Percentiles rank a stretch among this genome's conserved stretches.
These are phyloP conservation scores for Boeremia lycopersici DNA, from an alignment of 2,329 filamentous ascomycete genomes.

Conservation along the genomic window DNA sequence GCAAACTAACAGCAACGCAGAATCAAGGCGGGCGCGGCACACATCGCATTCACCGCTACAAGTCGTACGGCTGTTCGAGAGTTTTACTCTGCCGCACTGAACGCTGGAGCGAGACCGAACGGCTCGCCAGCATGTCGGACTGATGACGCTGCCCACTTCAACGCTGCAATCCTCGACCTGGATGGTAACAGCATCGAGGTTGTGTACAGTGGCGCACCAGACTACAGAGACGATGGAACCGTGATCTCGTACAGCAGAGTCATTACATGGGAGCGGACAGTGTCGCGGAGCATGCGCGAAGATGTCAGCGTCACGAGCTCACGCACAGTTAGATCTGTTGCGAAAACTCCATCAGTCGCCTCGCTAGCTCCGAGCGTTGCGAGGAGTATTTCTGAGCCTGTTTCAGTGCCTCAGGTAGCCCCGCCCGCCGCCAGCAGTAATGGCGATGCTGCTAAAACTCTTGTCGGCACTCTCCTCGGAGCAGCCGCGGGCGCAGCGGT, in stretches of 20 bases:
- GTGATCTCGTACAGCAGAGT: slow-evolving; percentile 53
- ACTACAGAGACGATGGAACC: slow-evolving; percentile 47
- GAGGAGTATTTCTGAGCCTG: slow-evolving; percentile 43
- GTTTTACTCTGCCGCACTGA: slow-evolving; percentile 73
- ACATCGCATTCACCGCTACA: slow-evolving; percentile 72
- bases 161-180: slow-evolving; percentile 71
- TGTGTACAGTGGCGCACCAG: slow-evolving; percentile 61
- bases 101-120: slow-evolving; percentile 66
- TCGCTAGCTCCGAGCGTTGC: slow-evolving; percentile 24
- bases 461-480: slow-evolving; percentile 78
- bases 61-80: slow-evolving; percentile 69
- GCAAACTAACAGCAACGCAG: slow-evolving; percentile 35
- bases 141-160: slow-evolving; percentile 62
- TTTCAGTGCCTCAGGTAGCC: slow-evolving; percentile 30
- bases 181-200: slow-evolving; percentile 87
- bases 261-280: slow-evolving; percentile 47
- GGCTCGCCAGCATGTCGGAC: slow-evolving; percentile 62
- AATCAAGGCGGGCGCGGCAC: slow-evolving; percentile 60
- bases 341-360: slow-evolving; percentile 31
- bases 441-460: slow-evolving; percentile 63
- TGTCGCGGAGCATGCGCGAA: slow-evolving; percentile 40
- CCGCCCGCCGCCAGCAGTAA: slow-evolving; percentile 41
- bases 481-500: slow-evolving; percentile 78
- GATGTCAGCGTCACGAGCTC: slow-evolving; percentile 40
- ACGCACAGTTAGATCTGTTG: slow-evolving; percentile 32